These are phyloP conservation scores for Exophiala mesophila DNA, from an alignment of 2,329 filamentous ascomycete genomes.

Conservation along the genomic window DNA sequence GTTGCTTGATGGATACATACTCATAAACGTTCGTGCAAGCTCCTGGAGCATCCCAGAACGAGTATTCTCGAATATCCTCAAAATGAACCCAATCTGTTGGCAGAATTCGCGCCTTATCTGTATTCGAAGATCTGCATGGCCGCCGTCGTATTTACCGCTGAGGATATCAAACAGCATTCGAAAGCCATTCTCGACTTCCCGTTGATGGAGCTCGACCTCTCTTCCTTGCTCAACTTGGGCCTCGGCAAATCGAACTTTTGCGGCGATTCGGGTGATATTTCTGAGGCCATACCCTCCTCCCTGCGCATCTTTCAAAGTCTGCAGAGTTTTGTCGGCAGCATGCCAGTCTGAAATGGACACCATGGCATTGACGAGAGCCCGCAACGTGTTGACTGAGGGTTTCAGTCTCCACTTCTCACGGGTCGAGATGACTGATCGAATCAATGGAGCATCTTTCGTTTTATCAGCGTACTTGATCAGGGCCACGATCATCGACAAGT, in stretches of 20 bases:
- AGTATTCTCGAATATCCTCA: constrained; percentile 20
- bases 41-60: constrained; percentile 7
- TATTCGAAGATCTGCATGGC: constrained; percentile 13
- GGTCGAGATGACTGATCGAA: constrained; percentile 9
- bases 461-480: constrained; percentile 52
- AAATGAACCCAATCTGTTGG: constrained; percentile 22
- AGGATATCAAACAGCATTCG: constrained; percentile 18
- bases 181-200: constrained; percentile 8
- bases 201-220: constrained; percentile 1
- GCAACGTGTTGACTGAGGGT: constrained; percentile 19
- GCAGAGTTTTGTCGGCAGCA: constrained; percentile 9
- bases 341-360: constrained; percentile 17
- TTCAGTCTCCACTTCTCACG: constrained; percentile 5
- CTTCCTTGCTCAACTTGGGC: constrained; percentile 1
- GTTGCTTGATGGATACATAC: constrained; percentile 20
- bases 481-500: constrained; percentile 47
- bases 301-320: constrained; percentile 19
- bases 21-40: constrained; percentile 9
- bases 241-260: constrained; percentile 23
- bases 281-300: constrained; percentile 25
- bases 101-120: constrained; percentile 16
- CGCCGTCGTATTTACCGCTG: constrained; percentile 16
- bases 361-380: constrained; percentile 16
- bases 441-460: constrained; percentile 38
- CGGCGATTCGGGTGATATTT: constrained; percentile 36